Percentiles rank a stretch among this genome's conserved stretches.
Conservation (phyloP, 768 basidiomycete species). For the Podaxis pistillaris region DNA sequence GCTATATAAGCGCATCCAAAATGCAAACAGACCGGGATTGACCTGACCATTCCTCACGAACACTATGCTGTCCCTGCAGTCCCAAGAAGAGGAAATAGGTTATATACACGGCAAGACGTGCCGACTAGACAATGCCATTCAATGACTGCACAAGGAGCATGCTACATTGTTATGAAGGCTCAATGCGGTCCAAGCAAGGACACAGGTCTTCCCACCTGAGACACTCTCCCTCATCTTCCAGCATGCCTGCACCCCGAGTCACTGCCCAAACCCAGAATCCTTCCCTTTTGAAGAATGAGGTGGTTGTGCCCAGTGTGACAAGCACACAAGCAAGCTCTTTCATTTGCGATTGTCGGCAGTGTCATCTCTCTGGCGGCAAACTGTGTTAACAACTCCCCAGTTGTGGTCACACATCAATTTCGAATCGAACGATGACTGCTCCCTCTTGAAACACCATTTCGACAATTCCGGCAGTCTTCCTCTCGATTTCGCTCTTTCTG, state of each 20-base stretch:
- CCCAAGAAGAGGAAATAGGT: background rate
- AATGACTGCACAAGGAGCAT: background rate
- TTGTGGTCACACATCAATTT: background rate
- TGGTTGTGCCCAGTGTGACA: background rate
- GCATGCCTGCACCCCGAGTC: background rate
- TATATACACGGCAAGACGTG: background rate
- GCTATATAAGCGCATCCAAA: background rate
- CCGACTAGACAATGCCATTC: background rate
- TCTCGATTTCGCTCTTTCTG: background rate
- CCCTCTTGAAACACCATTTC: background rate
- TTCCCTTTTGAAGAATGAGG: background rate
- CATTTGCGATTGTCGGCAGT: background rate
- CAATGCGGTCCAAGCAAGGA: background rate
- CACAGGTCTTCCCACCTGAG: background rate
- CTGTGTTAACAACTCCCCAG: background rate
- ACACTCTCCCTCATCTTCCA: conserved; percentile 2
- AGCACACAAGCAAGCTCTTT: background rate
- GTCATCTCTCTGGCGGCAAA: background rate
- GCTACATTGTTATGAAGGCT: background rate
- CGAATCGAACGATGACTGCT: background rate
- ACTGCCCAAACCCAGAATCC: background rate
- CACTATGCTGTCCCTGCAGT: background rate
- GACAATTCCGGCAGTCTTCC: background rate
- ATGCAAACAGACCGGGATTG: background rate
- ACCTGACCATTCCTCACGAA: background rate